Evolutionary conservation across 1,139 yeast species (phyloP).

Genomic region (Debaryomyces coudertii): DNA sequence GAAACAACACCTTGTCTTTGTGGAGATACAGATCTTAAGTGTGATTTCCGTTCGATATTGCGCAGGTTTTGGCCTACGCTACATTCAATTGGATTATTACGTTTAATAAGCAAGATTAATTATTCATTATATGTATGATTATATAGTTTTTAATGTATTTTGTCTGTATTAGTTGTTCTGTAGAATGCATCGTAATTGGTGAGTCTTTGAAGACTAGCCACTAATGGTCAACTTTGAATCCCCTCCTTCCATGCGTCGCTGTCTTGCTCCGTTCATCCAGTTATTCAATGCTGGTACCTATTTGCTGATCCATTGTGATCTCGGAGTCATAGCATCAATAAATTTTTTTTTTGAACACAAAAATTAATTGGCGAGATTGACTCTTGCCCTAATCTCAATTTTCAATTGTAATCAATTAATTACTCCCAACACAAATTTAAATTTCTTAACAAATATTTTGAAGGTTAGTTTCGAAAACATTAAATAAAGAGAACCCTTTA

Average conservation of each 20-base stretch:
- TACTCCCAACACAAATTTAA: conserved; percentile 5
- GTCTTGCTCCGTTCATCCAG: conserved; percentile 4
- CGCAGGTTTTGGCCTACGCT: not conserved
- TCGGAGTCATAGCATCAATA: conserved; percentile 2
- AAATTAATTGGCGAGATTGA: conserved; percentile 2
- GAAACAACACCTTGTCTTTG: conserved; percentile 96
- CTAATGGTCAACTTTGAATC: too few species aligned
- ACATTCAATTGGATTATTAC: not conserved
- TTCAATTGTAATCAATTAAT: conserved; percentile 6
- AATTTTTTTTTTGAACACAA: conserved; percentile 9
- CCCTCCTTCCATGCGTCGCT: not conserved
- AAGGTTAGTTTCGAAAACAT: conserved; percentile 5
- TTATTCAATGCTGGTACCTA: not conserved
- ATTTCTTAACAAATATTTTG: conserved; percentile 1
- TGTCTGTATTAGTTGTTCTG: conserved; percentile 6
- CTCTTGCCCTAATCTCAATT: conserved; percentile 9
- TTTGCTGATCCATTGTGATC: not conserved
- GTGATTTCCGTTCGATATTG: not conserved
- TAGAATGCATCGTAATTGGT: not conserved
- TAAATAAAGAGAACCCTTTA: not conserved
- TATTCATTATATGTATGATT: conserved; percentile 3
- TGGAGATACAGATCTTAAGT: conserved; percentile 98
- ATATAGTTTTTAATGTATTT: conserved; percentile 7
- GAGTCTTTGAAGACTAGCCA: too few species aligned
- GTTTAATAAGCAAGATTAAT: conserved; percentile 4